Base-by-base conservation (phyloP, 306 rosid species). In the Glycyrrhiza uralensis region DNA sequence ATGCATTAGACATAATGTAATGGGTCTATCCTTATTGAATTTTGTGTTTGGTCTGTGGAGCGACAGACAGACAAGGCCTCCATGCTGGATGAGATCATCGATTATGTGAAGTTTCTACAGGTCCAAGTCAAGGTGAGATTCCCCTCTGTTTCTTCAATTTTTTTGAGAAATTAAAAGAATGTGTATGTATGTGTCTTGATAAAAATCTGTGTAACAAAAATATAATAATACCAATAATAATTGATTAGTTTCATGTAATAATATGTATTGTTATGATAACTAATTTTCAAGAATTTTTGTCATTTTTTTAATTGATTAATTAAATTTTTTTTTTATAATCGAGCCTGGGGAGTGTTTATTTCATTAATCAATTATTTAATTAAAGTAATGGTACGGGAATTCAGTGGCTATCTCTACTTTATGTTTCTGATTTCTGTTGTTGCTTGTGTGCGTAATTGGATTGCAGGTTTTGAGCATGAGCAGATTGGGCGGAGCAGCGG, bases 1-100 rank as follows among this genome's bases (percentile, higher is more conserved):
- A n/a, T n/a, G n/a, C n/a, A n/a, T n/a, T 46, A 33, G n/a, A 58
- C 38, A 60, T 69, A 17, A 10, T 46, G 71, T 47, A 19, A n/a
- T 69, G 69, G 74, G 42, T 39, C 12, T 46, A 17, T 46, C 70
- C 26, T 61, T 59, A 39, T 61, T 39, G 24, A 52, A 71, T 24
- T 35, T 2, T 35, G 54, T 72, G 63, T 30, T 39, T 59, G 42
- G 47, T 62, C 71, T 70, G 47, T 79, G 87, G 82, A 80, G 77
- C 85, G 86, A 76, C 96, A 95, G 99, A 88, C 99, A 69, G 99
- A 95, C 60, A 95, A 95, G 75, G 96, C 99, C 70, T 95, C 99
- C 63, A 95, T 95, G 99, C 88, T 95, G 62, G 99, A 95, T 79
- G 99, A 95, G 96, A 95, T 95, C 75, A 95, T 95, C 41, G 99